Base-by-base conservation (phyloP, 345 rosid species). In the Cardiospermum halicacabum region DNA sequence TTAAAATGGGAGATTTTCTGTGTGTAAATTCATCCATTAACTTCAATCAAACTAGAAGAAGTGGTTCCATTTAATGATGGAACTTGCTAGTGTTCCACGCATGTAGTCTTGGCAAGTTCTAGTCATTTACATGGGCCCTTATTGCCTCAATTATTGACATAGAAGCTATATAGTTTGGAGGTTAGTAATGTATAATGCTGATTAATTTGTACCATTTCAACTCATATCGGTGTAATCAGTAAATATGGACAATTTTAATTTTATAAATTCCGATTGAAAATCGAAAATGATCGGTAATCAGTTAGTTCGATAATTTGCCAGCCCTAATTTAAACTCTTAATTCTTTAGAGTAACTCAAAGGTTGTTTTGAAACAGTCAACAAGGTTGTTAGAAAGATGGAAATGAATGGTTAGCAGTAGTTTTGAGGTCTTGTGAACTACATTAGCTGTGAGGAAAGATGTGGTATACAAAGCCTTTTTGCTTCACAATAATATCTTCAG, bases 371-470 rank as follows among this genome's bases (percentile, higher is more conserved):
- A n/a, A n/a, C n/a, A n/a, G n/a, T n/a, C n/a, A n/a, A n/a, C n/a
- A n/a, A n/a, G 15, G 58, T 15, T n/a, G 27, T 8, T 56, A 2
- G 43, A n/a, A 68, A 18, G 26, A 8, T 56, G 2, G 57, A 0
- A 73, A 68, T 56, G 30, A 57, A 45, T 58, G 77, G 69, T 31
- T 55, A 47, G 49, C 10, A 21, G 30, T 50, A 48, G 36, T 25
- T 43, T 34, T 3, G 16, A 1, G 3, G 48, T 24, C 24, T 11
- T 10, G 19, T 27, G 57, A 28, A 13, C n/a, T 11, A 6, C 12
- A 18, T 53, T 11, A 11, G 22, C 32, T 8, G 0, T 10, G 40
- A 60, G 32, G 32, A 59, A 47, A 67, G 45, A 6, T 59, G 73
- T 67, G 73, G 66, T 55, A 37, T 9, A 8, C 43, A 16, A 1